Base-by-base conservation (phyloP, 371 early-diverging fungal genomes). In the Lichtheimia hyalospora region DNA sequence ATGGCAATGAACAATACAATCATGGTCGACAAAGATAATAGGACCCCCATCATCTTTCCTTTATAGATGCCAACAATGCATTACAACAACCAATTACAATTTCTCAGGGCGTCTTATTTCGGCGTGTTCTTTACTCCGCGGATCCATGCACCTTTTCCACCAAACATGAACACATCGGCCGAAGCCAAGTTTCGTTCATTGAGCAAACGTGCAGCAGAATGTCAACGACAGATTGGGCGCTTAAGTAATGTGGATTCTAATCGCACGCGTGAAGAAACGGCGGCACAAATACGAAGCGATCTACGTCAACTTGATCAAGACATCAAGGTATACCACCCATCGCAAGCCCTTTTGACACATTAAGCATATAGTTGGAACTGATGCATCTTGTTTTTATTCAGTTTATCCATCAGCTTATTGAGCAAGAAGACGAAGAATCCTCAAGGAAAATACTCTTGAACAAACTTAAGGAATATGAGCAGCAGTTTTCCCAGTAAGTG, bases 381-480 rank as follows among this genome's bases (percentile, higher is more conserved):
- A 10, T 8, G 34, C 34, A 34, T 34, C 34, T 34, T 10, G 34
- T 1, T 34, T 27, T 40, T 8, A 39, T 21, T 39, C 65, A 89
- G 89, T 66, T 71, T 21, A 54, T 86, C 14, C 75, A 73, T 24
- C 64, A 75, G 52, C 52, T 80, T 10, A 84, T 86, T 13, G 88
- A 89, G 41, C 84, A 86, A 69, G 82, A 87, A 63, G 87, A 88
- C 46, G 68, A 68, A 39, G 81, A 83, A 43, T 34, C 79, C 5
- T 74, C 82, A 41, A 77, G 78, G 27, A 52, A 63, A 8, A 49
- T 63, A 10, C 75, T 87, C 24, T 57, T 87, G 24, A 62, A 70
- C 4, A 68, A 76, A 67, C 60, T 86, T 44, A 69, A 64, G 15
- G 81, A 84, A 67, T 84, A 87, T 42, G 85, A 88, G 49, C 67